Evolutionary conservation across 495 filamentous ascomycete species (phyloP), one percentile per base, ranked within the genome.

Genomic region (Aspergillus mulundensis): DNA sequence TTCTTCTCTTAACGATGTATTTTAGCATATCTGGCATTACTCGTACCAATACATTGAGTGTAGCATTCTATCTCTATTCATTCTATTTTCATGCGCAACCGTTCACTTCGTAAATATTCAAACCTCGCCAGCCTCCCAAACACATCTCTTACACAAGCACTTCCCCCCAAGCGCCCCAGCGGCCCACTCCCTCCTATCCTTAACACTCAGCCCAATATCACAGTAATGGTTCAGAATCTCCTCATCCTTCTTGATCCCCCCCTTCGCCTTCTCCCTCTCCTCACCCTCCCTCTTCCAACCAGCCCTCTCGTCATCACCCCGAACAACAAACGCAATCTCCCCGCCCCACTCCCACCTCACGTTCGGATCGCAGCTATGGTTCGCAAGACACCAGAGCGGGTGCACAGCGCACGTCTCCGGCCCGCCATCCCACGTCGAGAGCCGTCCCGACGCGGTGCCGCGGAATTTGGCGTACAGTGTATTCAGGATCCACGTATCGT

Each of bases 161-260:
- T 74, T 78, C 0, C 93, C 93, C 0, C 93, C 93, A 52, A 97
- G 75, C 28, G 88, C 87, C 3, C 92, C 93, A 47, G 74, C 72
- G 2, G 90, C 90, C 89, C 93, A 96, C 65, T 95, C 93, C 65
- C 95, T 82, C 58, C 94, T 78, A 64, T 93, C 81, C 59, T 82
- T 78, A 0, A 96, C 90, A 7, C 77, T 76, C 62, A 98, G 62
- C 16, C 83, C 76, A 51, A 96, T 83, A 72, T 98, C 94, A 66
- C 91, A 96, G 70, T 98, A 98, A 74, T 97, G 93, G 64, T 87
- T 95, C 56, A 95, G 60, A 28, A 97, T 82, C 73, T 98, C 93
- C 61, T 94, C 81, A 1, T 90, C 91, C 53, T 81, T 82, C 61
- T 70, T 77, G 58, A 97, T 84, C 0, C 88, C 88, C 0, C 76